Conservation (phyloP, 306 rosid genomes). For the Cucurbita argyrosperma region DNA sequence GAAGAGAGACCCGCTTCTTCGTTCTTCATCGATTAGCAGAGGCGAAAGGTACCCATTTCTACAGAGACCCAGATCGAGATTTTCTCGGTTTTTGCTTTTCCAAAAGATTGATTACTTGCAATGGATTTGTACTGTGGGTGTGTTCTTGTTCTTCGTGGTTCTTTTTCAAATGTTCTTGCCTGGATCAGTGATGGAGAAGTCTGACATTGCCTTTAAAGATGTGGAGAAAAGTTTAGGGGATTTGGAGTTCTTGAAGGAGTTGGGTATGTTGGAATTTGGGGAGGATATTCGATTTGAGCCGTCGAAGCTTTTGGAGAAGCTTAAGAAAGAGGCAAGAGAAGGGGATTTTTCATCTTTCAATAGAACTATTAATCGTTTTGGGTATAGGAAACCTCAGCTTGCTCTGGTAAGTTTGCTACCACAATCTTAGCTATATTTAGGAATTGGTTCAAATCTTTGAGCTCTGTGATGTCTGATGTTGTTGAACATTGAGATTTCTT, state of each 20-base stretch:
- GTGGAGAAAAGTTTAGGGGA: constrained; percentile 29
- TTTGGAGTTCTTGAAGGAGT: constrained; percentile 26
- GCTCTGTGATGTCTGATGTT: neutral
- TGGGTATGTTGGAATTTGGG: constrained; percentile 50
- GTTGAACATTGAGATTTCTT: neutral
- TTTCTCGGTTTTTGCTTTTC: constrained; percentile 57
- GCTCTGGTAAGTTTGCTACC: constrained; percentile 52
- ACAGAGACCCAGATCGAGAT: constrained; percentile 81
- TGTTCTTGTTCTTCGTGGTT: constrained; percentile 63
- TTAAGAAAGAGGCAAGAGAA: constrained; percentile 29
- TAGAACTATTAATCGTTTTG: constrained; percentile 28
- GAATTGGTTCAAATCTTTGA: neutral
- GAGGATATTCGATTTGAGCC: constrained; percentile 57
- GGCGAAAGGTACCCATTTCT: constrained; percentile 46
- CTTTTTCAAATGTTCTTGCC: constrained; percentile 82
- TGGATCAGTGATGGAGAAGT: constrained; percentile 53
- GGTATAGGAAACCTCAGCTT: constrained; percentile 74
- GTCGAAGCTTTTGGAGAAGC: constrained; percentile 46
- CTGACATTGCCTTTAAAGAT: constrained; percentile 20
- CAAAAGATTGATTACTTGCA: constrained; percentile 78
- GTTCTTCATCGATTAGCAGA: constrained; percentile 25
- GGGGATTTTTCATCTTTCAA: constrained; percentile 25
- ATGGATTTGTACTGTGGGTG: constrained; percentile 82
- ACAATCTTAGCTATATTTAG: neutral
- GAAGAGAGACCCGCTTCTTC: constrained; percentile 58